A percentile compares a stretch with the other conserved stretches of the same genome.
Conservation (phyloP, 495 filamentous ascomycete species). For the Daldinia caldariorum region DNA sequence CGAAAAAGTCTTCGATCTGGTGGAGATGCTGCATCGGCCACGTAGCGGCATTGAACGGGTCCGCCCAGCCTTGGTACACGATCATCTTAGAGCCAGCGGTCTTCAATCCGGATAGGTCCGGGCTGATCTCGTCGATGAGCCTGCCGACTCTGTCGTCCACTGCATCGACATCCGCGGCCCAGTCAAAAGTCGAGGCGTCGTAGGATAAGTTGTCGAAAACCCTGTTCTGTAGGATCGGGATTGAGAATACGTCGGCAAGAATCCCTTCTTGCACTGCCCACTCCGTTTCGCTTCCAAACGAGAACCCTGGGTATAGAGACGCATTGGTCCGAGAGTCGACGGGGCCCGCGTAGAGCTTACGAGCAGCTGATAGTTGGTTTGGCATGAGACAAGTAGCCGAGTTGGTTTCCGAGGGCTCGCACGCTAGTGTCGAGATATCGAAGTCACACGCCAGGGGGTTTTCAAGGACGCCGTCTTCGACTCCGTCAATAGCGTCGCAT, state of each 20-base stretch:
- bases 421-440: slow-evolving; percentile 49
- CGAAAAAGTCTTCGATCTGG: slow-evolving; percentile 46
- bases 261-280: slow-evolving; percentile 50
- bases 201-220: slow-evolving; percentile 60
- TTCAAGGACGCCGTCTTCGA: slow-evolving; percentile 53
- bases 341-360: slow-evolving; percentile 49
- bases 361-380: slow-evolving; percentile 42
- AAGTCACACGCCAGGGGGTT: slow-evolving; percentile 54
- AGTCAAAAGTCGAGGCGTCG: slow-evolving; percentile 53
- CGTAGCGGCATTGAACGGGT: slow-evolving; percentile 52
- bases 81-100: slow-evolving; percentile 52
- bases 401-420: slow-evolving; percentile 35
- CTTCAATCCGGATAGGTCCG: slow-evolving; percentile 49
- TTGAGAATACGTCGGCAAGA: slow-evolving; percentile 48
- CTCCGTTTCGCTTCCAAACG: slow-evolving; percentile 47
- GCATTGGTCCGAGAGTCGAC: slow-evolving; percentile 31
- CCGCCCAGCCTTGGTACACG: slow-evolving; percentile 54
- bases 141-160: slow-evolving; percentile 46
- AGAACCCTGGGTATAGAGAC: slow-evolving; percentile 54
- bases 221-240: slow-evolving; percentile 62
- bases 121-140: slow-evolving; percentile 52
- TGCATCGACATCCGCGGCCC: slow-evolving; percentile 49
- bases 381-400: slow-evolving; percentile 46
- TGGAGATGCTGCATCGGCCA: slow-evolving; percentile 58
- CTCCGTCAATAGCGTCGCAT: slow-evolving; percentile 55